phyloP scores from a whole-genome alignment of 2,329 filamentous ascomycete genomes.

The Sarocladium kiliense region DNA sequence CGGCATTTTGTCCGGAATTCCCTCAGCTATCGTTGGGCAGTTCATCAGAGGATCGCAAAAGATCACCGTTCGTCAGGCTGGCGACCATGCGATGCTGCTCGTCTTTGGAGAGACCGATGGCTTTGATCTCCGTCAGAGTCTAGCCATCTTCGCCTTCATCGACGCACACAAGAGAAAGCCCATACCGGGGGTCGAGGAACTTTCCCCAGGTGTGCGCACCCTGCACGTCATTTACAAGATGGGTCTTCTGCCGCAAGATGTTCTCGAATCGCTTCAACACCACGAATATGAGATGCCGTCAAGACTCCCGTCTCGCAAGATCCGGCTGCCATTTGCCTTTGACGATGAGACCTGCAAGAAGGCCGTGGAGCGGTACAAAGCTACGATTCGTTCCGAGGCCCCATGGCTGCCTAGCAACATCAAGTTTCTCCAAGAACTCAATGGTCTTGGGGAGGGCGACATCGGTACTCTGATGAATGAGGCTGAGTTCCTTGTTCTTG shows the following conservation, averaged over 20 bases:
- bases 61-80: constrained; percentile 21
- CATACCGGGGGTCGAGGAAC: constrained; percentile 23
- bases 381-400: constrained; percentile 55
- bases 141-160: constrained; percentile 28
- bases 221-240: constrained; percentile 25
- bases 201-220: constrained; percentile 29
- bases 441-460: constrained; percentile 20
- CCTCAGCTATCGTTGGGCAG: constrained; percentile 13
- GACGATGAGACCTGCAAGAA: constrained; percentile 35
- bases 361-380: constrained; percentile 55
- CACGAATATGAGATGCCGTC: constrained; percentile 17
- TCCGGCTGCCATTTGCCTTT: constrained; percentile 33
- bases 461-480: constrained; percentile 24
- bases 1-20: not conserved
- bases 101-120: constrained; percentile 23
- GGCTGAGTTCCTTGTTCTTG: constrained; percentile 29
- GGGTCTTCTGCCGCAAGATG: constrained; percentile 9
- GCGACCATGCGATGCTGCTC: constrained; percentile 27
- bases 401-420: constrained; percentile 59
- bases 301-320: constrained; percentile 22
- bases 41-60: constrained; percentile 1
- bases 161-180: constrained; percentile 21
- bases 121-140: constrained; percentile 27
- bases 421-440: constrained; percentile 39
- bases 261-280: constrained; percentile 18